A percentile compares a stretch with the other conserved stretches of the same genome.
Evolutionary conservation across 805 yeast genomes (phyloP).

Genomic region (Teunomyces pallodes): DNA sequence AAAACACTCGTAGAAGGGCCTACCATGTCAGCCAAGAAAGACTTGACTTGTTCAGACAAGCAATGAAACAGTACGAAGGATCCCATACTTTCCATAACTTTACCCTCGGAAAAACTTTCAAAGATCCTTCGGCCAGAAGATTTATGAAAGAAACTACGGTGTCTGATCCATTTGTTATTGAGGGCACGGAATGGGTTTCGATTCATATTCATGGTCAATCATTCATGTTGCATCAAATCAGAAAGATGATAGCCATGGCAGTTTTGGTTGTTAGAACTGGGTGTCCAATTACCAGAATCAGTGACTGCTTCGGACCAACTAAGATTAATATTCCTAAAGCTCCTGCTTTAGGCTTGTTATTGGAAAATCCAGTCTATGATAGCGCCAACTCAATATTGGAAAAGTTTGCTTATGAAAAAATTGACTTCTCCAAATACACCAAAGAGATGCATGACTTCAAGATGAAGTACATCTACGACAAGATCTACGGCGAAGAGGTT

Average conservation of each 20-base stretch:
- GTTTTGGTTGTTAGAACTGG: conserved; percentile 82
- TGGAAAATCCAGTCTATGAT: conserved; percentile 91
- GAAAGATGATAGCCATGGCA: conserved; percentile 98
- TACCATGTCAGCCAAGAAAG: conserved; percentile 66
- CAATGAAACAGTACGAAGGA: conserved; percentile 74
- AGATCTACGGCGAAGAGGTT: conserved; percentile 86
- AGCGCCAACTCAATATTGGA: conserved; percentile 71
- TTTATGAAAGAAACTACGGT: conserved; percentile 78
- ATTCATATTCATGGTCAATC: conserved; percentile 97
- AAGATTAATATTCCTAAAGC: conserved; percentile 94
- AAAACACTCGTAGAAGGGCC: conserved; percentile 62
- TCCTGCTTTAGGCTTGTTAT: conserved; percentile 87
- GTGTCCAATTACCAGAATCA: conserved; percentile 72
- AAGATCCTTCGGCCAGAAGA: conserved; percentile 82
- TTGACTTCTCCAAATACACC: conserved; percentile 65
- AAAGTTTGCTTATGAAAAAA: conserved; percentile 72
- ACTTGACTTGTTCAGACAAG: conserved; percentile 59
- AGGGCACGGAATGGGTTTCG: conserved; percentile 94
- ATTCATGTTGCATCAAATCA: conserved; percentile 95
- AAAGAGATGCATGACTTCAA: conserved; percentile 82
- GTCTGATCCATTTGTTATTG: conserved; percentile 85
- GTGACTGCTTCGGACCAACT: conserved; percentile 69
- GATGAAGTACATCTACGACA: conserved; percentile 83
- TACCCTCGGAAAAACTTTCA: conserved; percentile 76
- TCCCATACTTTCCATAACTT: conserved; percentile 91